Evolutionary conservation across 2,329 filamentous ascomycete species (phyloP).

Genomic region (Thielaviopsis euricoi): DNA sequence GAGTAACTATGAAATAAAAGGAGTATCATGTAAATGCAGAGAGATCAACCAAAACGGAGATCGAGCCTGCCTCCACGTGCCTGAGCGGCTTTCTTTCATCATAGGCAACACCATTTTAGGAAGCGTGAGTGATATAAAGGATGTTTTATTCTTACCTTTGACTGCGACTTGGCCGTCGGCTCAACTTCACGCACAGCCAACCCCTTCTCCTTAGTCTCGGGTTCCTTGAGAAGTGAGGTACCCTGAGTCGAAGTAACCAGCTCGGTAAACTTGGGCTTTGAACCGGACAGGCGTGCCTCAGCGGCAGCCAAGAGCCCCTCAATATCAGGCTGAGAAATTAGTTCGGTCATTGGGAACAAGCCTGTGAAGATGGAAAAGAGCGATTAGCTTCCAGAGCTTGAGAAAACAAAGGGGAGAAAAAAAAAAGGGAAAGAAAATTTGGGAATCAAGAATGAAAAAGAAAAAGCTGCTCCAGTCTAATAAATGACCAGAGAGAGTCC

Average conservation of each 20-base stretch:
- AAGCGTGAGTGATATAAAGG: constrained; percentile 2
- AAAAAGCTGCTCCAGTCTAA: not conserved
- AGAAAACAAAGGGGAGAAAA: not conserved
- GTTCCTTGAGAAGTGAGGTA: not conserved
- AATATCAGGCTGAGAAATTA: constrained; percentile 14
- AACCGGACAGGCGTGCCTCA: constrained; percentile 2
- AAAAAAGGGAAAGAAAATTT: not conserved
- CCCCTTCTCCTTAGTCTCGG: not conserved
- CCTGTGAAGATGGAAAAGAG: not conserved
- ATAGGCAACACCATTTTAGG: constrained; percentile 14
- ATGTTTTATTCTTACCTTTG: constrained; percentile 17
- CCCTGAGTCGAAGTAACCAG: not conserved
- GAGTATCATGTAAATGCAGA: constrained; percentile 44
- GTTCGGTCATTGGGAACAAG: not conserved
- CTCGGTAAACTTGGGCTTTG: constrained; percentile 2
- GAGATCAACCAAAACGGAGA: constrained; percentile 25
- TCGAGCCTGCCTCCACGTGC: constrained; percentile 23
- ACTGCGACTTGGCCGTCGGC: not conserved
- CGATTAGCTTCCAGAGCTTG: not conserved
- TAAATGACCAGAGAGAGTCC: no score
- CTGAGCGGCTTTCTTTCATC: constrained; percentile 26
- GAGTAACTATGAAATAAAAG: constrained; percentile 56
- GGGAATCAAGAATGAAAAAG: not conserved
- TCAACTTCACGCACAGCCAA: constrained; percentile 6
- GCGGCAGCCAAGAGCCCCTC: constrained; percentile 16